These are phyloP conservation scores for Pseudohalonectria lignicola DNA, from an alignment of 2,329 filamentous ascomycete species.

Conservation along the genomic window DNA sequence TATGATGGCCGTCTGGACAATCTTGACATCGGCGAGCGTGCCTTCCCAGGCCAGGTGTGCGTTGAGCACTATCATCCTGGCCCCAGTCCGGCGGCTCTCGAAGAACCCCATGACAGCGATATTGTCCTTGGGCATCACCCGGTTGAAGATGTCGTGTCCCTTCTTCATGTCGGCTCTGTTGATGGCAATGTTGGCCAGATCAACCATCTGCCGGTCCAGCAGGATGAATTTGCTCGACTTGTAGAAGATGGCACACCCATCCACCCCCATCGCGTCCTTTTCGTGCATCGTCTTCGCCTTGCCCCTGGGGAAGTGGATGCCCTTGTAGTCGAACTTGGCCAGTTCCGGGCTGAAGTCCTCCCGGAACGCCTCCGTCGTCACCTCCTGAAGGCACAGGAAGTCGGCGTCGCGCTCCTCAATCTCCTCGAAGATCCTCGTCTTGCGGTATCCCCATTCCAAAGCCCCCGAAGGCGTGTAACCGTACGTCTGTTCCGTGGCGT, in stretches of 20 bases:
- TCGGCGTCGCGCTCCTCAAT: constrained; percentile 72
- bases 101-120: constrained; percentile 89
- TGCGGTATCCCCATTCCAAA: constrained; percentile 78
- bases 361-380: constrained; percentile 84
- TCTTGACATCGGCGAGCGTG: constrained; percentile 82
- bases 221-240: constrained; percentile 78
- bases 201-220: constrained; percentile 87
- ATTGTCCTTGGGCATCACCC: constrained; percentile 96
- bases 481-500: constrained; percentile 74
- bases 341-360: constrained; percentile 83
- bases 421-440: constrained; percentile 73
- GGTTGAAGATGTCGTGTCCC: constrained; percentile 95
- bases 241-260: constrained; percentile 95
- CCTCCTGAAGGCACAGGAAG: constrained; percentile 87
- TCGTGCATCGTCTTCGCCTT: constrained; percentile 87
- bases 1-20: constrained; percentile 89
- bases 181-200: constrained; percentile 86
- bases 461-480: constrained; percentile 81
- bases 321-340: constrained; percentile 82
- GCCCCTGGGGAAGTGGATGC: constrained; percentile 84
- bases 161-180: constrained; percentile 95
- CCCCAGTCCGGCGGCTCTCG: constrained; percentile 84
- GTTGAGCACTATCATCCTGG: constrained; percentile 84
- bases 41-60: constrained; percentile 95
- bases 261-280: constrained; percentile 78